Evolutionary conservation across 1,284 basidiomycete species (phyloP), one percentile per base, ranked within the genome.

Genomic region (Puccinia brachypodii): DNA sequence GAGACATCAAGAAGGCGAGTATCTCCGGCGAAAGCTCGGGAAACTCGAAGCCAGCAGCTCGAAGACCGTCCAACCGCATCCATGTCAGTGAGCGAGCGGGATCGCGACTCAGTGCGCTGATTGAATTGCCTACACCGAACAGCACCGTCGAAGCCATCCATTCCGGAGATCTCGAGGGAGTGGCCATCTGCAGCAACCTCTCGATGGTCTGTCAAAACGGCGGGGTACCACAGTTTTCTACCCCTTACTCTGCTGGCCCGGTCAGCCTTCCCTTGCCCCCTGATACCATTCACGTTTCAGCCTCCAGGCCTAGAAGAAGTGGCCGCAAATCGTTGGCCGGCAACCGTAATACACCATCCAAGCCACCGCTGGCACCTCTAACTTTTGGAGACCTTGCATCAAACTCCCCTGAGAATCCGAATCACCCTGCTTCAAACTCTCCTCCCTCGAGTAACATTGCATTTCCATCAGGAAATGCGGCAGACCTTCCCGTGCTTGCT

Each of bases 71-170:
- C 25, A 79, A 79, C 31, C 60, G 76, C 36, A 44, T 79, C 6
- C 76, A 79, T 79, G 76, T 79, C 31, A 79, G 76, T 71, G 76
- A 79, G 38, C 42, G 53, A 2, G 64, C 31, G 9, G 76, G 42
- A 33, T 47, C 64, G 13, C 69, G 76, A 38, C 66, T 79, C 36
- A 79, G 76, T 71, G 68, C 76, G 25, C 53, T 79, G 28, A 71
- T 79, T 53, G 76, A 79, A 56, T 25, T 79, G 11, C 76, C 76
- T 13, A 79, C 76, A 56, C 76, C 76, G 36, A 71, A 79, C 40
- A 71, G 64, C 3, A 79, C 76, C 9, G 64, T 79, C 36, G 66
- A 58, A 42, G 53, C 40, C 13, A 64, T 68, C 36, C 56, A 36
- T 19, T 56, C 50, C 19, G 76, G 50, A 38, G 76, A 79, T 19